Evolutionary conservation across 495 filamentous ascomycete genomes (phyloP).

Genomic region (Podospora fimiseda): DNA sequence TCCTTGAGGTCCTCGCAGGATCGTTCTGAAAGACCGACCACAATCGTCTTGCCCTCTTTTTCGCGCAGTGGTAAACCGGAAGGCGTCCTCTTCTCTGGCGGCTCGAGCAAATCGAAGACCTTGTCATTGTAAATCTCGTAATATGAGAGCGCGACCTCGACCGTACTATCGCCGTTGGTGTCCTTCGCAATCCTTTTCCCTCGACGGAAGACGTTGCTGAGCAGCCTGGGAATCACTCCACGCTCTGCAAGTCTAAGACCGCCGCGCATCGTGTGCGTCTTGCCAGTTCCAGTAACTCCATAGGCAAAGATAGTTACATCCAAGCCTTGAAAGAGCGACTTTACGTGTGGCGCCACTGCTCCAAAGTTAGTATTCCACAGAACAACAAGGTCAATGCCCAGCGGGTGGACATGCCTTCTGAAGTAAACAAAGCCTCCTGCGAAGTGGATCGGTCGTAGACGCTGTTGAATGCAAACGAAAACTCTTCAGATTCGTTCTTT

Average conservation of each 20-base stretch:
- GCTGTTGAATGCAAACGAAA: conserved; percentile 90
- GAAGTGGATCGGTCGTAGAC: conserved; percentile 75
- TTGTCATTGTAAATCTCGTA: conserved; percentile 99
- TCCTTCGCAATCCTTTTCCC: conserved; percentile 87
- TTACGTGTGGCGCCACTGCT: conserved; percentile 57
- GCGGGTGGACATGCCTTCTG: conserved; percentile 59
- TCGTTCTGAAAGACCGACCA: conserved; percentile 84
- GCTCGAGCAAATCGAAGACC: conserved; percentile 87
- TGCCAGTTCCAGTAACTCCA: conserved; percentile 90
- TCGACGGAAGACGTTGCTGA: conserved; percentile 80
- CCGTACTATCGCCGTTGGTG: conserved; percentile 62
- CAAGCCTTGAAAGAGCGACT: conserved; percentile 87
- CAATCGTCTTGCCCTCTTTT: conserved; percentile 83
- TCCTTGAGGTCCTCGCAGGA: conserved; percentile 82
- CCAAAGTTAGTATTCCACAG: conserved; percentile 6
- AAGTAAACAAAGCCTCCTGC: conserved; percentile 81
- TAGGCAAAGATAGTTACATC: conserved; percentile 96
- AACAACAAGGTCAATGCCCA: background rate
- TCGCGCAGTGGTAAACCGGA: conserved; percentile 83
- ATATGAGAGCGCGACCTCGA: conserved; percentile 79
- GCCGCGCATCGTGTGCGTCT: conserved; percentile 97
- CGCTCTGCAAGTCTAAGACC: conserved; percentile 82
- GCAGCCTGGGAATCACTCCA: conserved; percentile 82
- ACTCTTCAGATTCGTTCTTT: conserved; percentile 84
- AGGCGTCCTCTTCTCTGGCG: conserved; percentile 81